Evolutionary conservation across 768 basidiomycete genomes (phyloP), one percentile per base, ranked within the genome.

Genomic region (Lentinula detonsa): DNA sequence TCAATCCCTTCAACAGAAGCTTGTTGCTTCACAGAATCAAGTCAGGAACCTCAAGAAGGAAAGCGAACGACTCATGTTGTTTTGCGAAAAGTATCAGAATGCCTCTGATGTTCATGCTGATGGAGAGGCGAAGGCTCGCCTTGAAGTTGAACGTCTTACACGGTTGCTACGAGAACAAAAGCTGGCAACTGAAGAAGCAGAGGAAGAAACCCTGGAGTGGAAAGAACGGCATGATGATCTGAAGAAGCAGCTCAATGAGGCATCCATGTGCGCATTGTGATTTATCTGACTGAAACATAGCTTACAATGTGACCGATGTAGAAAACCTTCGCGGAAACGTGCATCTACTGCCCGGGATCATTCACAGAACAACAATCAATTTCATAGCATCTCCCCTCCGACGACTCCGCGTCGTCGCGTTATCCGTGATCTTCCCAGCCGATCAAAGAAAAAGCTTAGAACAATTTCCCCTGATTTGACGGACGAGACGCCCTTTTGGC

Each of bases 1-100:
- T 45, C 64, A 65, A 23, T 64, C 55, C 31, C 63, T 74, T 4
- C 62, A 74, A 43, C 72, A 69, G 21, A 72, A 78, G 57, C 69
- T 81, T 10, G 68, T 71, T 2, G 54, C 63, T 15, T 71, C 81
- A 23, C 76, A 79, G 34, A 68, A 64, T 16, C 77, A 75, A 33
- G 70, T 83, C 16, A 68, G 71, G 10, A 65, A 64, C 7, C 74
- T 82, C 6, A 69, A 73, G 40, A 68, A 64, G 39, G 77, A 80
- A 48, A 81, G 82, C 50, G 75, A 77, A 11, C 65, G 68, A 1
- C 73, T 87, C 8, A 71, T 80, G 67, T 66, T 70, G 21, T 74
- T 75, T 42, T 81, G 79, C 67, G 77, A 82, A 51, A 66, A 70
- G 13, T 72, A 78, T 63, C 75, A 73, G 50, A 68, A 70, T 13